These are phyloP conservation scores for Laetiporus sulphureus DNA, from an alignment of 1,284 basidiomycete genomes.

Conservation along the genomic window DNA sequence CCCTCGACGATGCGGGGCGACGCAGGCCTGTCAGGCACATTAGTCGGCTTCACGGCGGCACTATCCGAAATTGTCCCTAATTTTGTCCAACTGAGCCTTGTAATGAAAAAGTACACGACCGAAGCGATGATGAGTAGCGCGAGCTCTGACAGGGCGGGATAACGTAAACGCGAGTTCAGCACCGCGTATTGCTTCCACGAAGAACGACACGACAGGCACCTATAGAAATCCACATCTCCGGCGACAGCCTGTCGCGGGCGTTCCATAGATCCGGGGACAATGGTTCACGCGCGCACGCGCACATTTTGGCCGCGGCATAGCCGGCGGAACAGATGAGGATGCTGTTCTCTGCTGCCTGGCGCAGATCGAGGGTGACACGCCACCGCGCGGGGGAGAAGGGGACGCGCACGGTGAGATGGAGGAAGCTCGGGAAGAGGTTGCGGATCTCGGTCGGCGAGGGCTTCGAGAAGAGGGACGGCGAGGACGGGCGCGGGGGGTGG, in stretches of 20 bases:
- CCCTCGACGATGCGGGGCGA: slow-evolving; percentile 39
- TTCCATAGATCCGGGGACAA: slow-evolving; percentile 30
- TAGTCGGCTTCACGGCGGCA: slow-evolving; percentile 18
- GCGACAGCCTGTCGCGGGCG: slow-evolving; percentile 17
- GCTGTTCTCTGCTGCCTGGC: slow-evolving; percentile 49
- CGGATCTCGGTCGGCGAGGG: slow-evolving; percentile 15
- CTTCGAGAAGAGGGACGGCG: slow-evolving; percentile 23
- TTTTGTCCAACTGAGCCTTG: slow-evolving; percentile 40
- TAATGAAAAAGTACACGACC: slow-evolving; percentile 58
- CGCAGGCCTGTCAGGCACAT: slow-evolving; percentile 25
- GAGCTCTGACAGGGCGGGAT: slow-evolving; percentile 40
- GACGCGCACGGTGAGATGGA: slow-evolving; percentile 35
- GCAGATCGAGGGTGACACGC: slow-evolving; percentile 45
- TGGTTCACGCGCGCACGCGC: slow-evolving; percentile 15
- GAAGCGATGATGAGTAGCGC: slow-evolving; percentile 48
- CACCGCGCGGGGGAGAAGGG: slow-evolving; percentile 33
- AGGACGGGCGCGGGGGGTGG: slow-evolving; percentile 19
- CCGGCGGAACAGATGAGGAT: slow-evolving; percentile 49
- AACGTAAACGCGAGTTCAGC: background rate
- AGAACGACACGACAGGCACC: slow-evolving; percentile 24
- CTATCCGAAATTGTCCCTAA: slow-evolving; percentile 18
- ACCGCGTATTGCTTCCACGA: background rate
- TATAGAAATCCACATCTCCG: slow-evolving; percentile 37
- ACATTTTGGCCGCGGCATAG: slow-evolving; percentile 31
- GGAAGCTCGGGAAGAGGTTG: slow-evolving; percentile 36